Evolutionary conservation across 169 alveolate species (phyloP), one percentile per base, ranked within the genome.

Genomic region (Toxoplasma gondii): DNA sequence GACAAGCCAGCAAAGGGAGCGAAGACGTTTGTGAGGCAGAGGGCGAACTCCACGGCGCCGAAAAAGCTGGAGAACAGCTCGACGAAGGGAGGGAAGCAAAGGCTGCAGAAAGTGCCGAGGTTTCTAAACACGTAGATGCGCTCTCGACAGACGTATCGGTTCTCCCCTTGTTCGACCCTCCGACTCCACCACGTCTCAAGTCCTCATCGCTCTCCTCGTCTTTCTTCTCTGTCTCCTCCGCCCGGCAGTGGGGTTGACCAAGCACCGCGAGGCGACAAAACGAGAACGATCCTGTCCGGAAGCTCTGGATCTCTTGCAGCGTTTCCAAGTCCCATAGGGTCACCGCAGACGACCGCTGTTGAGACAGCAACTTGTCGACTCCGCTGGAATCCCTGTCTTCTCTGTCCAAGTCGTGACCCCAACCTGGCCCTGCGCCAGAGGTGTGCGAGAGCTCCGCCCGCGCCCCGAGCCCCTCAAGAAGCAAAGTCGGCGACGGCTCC

Each of bases 251-350:
- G 27, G 39, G 84, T 1, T 74, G 45, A 7, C n/a, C 27, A 16
- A 36, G 43, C n/a, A 36, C 84, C 44, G 39, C 84, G 1, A 74
- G 84, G 9, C 49, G 43, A 43, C 90, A 82, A 36, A 82, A 82
- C 67, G 90, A 82, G 67, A 29, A 82, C 39, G 90, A 39, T 12
- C 90, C 90, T 1, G 90, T 82, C 41, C 67, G 34, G 24, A 82
- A 44, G 41, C 90, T 82, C 44, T 36, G 41, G 27, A 1, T 5
- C 41, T 22, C 38, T 44, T 10, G 38, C 24, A 82, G 67, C 19
- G 54, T 12, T 31, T 82, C 69, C 41, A 82, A 7, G 41, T 82
- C 90, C 90, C 90, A 82, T 12, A 44, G 41, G 17, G 90, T 17
- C 41, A 82, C 67, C 38, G 39, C 41, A 2, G 90, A 82, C 17